Conservation (phyloP, 495 filamentous ascomycete genomes). For the Apiosordaria backusii region DNA sequence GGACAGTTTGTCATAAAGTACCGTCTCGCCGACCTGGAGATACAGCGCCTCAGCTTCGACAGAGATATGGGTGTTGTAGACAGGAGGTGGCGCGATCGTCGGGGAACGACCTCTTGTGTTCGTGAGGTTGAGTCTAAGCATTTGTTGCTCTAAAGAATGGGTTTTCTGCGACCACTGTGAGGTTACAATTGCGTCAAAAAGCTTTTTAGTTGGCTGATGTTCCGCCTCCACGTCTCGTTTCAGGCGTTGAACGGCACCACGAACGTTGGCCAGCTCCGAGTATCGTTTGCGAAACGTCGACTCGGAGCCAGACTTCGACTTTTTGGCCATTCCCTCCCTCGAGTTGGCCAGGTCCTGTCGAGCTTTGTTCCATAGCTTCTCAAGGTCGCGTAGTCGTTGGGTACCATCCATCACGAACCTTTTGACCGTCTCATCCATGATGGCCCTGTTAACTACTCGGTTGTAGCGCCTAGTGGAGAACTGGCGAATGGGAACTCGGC, state of each 20-base stretch:
- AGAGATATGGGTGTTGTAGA: constrained; percentile 16
- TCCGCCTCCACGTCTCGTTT: constrained; percentile 9
- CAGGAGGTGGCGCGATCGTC: background rate
- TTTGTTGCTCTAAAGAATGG: background rate
- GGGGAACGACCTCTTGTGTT: background rate
- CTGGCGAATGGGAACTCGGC: constrained; percentile 28
- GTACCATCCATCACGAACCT: constrained; percentile 24
- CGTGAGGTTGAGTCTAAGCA: background rate
- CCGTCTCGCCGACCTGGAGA: constrained; percentile 4
- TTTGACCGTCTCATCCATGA: constrained; percentile 33
- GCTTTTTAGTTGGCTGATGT: constrained; percentile 18
- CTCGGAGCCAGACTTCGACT: too few species aligned
- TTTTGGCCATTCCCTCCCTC: too few species aligned
- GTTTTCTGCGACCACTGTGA: background rate
- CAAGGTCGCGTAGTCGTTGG: constrained; percentile 18
- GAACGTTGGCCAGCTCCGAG: background rate
- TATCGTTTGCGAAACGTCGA: too few species aligned
- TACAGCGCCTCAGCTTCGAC: constrained; percentile 13
- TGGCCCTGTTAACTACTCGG: constrained; percentile 30
- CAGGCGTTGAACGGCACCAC: background rate
- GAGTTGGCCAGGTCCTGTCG: background rate
- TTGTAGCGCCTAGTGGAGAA: constrained; percentile 31
- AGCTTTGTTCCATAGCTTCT: background rate
- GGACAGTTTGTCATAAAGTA: background rate
- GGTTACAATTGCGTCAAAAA: constrained; percentile 14